Evolutionary conservation across 1,139 yeast genomes (phyloP).

Genomic region (Suhomyces guaymorum): DNA sequence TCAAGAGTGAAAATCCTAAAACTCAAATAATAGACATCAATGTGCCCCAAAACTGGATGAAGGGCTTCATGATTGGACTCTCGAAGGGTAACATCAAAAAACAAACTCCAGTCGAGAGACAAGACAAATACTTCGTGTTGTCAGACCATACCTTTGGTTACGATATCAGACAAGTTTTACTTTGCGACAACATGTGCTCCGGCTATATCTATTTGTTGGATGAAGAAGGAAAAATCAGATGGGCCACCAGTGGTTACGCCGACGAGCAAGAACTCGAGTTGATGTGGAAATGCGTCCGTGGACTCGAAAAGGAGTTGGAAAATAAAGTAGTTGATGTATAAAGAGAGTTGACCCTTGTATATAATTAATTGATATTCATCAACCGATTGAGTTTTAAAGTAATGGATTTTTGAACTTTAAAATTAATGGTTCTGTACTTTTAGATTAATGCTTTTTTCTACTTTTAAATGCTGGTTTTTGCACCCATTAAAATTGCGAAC

Average conservation of each 20-base stretch:
- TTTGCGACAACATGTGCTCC: constrained; percentile 73
- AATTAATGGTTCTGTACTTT: too few species aligned
- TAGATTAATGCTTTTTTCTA: too few species aligned
- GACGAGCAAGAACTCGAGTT: constrained; percentile 59
- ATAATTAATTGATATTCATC: too few species aligned
- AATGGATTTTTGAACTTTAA: too few species aligned
- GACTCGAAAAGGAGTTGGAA: constrained; percentile 40
- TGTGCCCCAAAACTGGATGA: constrained; percentile 69
- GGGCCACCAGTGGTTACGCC: constrained; percentile 91
- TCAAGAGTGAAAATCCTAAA: constrained; percentile 43
- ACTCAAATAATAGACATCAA: constrained; percentile 75
- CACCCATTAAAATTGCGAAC: too few species aligned
- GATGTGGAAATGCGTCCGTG: constrained; percentile 67
- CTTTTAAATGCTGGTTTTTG: too few species aligned
- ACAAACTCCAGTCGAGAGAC: constrained; percentile 51
- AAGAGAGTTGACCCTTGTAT: too few species aligned
- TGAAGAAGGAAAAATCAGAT: constrained; percentile 69
- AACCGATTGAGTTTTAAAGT: too few species aligned
- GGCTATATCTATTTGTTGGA: constrained; percentile 86
- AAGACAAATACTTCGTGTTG: constrained; percentile 60
- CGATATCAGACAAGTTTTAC: constrained; percentile 58
- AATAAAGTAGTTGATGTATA: background rate
- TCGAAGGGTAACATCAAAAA: constrained; percentile 48
- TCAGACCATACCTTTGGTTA: constrained; percentile 62
- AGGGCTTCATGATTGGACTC: constrained; percentile 61